phyloP scores from a whole-genome alignment of 495 filamentous ascomycete genomes.

The Letharia columbiana region DNA sequence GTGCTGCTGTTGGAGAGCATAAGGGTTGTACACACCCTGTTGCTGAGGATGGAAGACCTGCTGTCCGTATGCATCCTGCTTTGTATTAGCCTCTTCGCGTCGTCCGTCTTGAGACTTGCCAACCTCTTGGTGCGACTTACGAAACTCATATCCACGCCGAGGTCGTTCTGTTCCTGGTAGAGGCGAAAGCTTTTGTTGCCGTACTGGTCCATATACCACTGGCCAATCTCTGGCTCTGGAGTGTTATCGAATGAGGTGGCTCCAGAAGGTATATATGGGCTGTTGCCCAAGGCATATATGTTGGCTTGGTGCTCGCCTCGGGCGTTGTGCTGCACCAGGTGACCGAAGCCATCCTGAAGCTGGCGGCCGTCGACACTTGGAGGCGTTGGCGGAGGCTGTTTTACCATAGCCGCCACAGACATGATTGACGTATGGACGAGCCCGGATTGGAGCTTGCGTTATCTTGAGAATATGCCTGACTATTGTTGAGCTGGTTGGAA shows the following conservation, averaged over 20 bases:
- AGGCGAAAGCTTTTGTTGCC: constrained; percentile 23
- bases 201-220: constrained; percentile 22
- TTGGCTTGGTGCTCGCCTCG: constrained; percentile 26
- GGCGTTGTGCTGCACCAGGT: constrained; percentile 43
- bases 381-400: constrained; percentile 15
- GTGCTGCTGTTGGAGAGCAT: constrained; percentile 16
- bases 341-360: constrained; percentile 39
- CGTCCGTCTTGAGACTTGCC: neutral
- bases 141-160: constrained; percentile 35
- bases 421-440: neutral
- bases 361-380: constrained; percentile 28
- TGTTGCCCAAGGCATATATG: constrained; percentile 15
- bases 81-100: constrained; percentile 12
- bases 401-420: constrained; percentile 18
- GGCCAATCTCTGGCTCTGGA: constrained; percentile 22
- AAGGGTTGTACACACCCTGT: constrained; percentile 3
- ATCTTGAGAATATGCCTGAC: neutral
- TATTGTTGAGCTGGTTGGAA: neutral
- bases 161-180: constrained; percentile 26
- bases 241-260: constrained; percentile 24
- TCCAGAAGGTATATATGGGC: constrained; percentile 18
- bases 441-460: neutral
- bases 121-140: constrained; percentile 26
- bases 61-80: constrained; percentile 25
- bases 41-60: constrained; percentile 13